phyloP scores from a whole-genome alignment of 139 green algal species.

The Chlorella sp. region DNA sequence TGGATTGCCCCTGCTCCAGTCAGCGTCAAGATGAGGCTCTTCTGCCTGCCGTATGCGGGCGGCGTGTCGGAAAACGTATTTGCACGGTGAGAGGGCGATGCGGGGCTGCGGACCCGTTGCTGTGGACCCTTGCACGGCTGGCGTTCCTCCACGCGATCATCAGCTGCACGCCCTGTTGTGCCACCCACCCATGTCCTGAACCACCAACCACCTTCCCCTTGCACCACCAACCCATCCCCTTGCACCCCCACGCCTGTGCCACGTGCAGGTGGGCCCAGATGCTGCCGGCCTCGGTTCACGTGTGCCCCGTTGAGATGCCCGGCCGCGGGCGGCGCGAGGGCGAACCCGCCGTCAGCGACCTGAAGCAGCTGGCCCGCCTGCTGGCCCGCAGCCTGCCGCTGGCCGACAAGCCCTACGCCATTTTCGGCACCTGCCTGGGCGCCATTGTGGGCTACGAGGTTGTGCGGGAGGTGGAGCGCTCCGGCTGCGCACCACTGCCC shows the following conservation, averaged over 20 bases:
- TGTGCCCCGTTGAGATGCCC: slow-evolving; percentile 57
- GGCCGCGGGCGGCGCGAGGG: slow-evolving; percentile 40
- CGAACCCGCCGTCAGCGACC: slow-evolving; percentile 23
- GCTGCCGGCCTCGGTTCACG: slow-evolving; percentile 51
- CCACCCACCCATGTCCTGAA: too few species aligned
- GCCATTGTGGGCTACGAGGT: slow-evolving; percentile 59
- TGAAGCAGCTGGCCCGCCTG: slow-evolving; percentile 23
- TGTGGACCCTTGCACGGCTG: neutral
- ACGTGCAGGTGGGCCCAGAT: slow-evolving; percentile 49
- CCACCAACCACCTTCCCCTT: neutral
- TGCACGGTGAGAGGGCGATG: slow-evolving; percentile 16
- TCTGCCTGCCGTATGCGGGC: slow-evolving; percentile 58
- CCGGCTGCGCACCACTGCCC: slow-evolving; percentile 14
- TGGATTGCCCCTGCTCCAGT: slow-evolving; percentile 42
- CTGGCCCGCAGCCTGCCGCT: slow-evolving; percentile 43
- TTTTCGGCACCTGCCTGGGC: slow-evolving; percentile 60
- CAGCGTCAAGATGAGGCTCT: slow-evolving; percentile 51
- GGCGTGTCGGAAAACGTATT: slow-evolving; percentile 59
- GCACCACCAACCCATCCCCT: neutral
- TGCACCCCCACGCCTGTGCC: too few species aligned
- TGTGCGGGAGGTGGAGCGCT: slow-evolving; percentile 8
- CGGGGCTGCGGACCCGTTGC: neutral
- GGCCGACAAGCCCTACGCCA: slow-evolving; percentile 49
- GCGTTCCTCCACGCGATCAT: neutral
- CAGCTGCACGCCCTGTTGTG: too few species aligned